phyloP scores from a whole-genome alignment of 2,329 filamentous ascomycete genomes.

The Colletotrichum horii region DNA sequence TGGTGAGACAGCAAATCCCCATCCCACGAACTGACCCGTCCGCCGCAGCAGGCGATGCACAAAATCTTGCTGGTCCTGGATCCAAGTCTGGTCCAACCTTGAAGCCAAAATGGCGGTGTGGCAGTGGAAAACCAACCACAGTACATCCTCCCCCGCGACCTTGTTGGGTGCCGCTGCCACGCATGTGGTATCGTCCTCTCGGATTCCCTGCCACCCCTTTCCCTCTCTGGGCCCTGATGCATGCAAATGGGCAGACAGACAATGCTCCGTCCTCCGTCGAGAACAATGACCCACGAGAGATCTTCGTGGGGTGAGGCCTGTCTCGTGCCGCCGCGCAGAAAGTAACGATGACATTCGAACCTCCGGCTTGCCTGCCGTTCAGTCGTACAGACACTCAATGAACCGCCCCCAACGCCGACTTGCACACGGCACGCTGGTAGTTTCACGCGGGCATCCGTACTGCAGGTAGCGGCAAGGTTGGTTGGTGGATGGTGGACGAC shows the following conservation, averaged over 20 bases:
- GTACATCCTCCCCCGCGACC: neutral
- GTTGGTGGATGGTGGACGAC: neutral
- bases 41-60: constrained; percentile 12
- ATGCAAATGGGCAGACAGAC: neutral
- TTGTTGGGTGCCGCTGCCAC: neutral
- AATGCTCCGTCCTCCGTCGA: neutral
- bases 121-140: neutral
- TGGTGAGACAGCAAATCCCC: constrained; percentile 3
- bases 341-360: neutral
- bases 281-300: constrained; percentile 5
- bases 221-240: neutral
- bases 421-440: neutral
- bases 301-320: constrained; percentile 9
- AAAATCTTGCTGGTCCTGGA: neutral
- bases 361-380: neutral
- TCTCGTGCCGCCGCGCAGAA: neutral
- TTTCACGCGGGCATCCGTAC: constrained; percentile 11
- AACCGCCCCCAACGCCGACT: neutral
- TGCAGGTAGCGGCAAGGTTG: neutral
- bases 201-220: neutral
- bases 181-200: neutral
- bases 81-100: constrained; percentile 12
- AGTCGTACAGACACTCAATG: neutral
- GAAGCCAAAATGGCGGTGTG: constrained; percentile 20
- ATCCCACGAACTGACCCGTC: neutral